Evolutionary conservation across 257 asterid genomes (phyloP).

Genomic region (Oldenlandia corymbosa): DNA sequence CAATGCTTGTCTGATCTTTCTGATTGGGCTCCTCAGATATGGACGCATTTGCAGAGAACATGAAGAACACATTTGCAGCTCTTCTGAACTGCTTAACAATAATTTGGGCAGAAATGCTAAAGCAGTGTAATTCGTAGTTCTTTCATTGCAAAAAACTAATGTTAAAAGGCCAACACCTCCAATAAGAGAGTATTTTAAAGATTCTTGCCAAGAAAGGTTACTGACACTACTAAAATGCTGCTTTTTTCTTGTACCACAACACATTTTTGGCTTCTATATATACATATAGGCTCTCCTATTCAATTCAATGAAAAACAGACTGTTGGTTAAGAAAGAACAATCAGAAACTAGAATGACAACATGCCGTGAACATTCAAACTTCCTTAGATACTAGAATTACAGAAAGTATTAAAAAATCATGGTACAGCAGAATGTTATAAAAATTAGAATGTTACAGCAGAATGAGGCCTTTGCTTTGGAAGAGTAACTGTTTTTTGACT

Average conservation of each 20-base stretch:
- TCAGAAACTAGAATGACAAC: background rate
- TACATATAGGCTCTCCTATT: background rate
- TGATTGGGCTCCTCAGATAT: no score
- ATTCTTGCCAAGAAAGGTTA: conserved; percentile 37
- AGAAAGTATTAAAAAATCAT: no score
- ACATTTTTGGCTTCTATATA: conserved; percentile 21
- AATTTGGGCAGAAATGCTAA: conserved; percentile 64
- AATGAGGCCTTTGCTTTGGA: no score
- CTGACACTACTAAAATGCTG: conserved; percentile 40
- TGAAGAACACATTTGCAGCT: conserved; percentile 67
- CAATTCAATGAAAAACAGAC: background rate
- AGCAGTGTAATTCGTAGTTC: conserved; percentile 60
- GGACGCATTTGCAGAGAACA: conserved; percentile 46
- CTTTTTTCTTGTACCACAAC: conserved; percentile 28
- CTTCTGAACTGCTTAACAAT: conserved; percentile 79
- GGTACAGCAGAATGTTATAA: no score
- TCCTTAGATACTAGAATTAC: background rate
- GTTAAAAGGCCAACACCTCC: conserved; percentile 70
- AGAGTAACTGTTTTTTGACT: no score
- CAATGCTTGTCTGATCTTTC: no score
- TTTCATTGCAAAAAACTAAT: conserved; percentile 52
- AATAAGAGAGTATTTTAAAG: conserved; percentile 39
- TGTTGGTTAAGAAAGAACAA: background rate
- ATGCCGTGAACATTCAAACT: background rate
- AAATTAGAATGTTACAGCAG: no score